A percentile compares a stretch with the other conserved stretches of the same genome.
Evolutionary conservation across 1,284 basidiomycete genomes (phyloP).

Genomic region (Ustilago xerochloae): DNA sequence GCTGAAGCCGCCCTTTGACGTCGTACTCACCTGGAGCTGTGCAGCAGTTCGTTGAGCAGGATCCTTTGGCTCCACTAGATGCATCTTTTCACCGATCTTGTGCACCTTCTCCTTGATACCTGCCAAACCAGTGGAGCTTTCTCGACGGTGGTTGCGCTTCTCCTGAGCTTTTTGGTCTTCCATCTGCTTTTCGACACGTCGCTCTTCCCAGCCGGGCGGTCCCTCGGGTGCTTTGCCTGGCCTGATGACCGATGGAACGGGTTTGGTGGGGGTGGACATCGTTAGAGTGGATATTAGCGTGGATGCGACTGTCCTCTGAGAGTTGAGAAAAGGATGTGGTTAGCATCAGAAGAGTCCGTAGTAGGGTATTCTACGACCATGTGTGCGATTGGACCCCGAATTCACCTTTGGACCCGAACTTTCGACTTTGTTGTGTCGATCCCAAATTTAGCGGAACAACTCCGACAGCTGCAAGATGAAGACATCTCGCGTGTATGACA

Average conservation of each 20-base stretch:
- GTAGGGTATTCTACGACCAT: too few species aligned
- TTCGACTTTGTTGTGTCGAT: neutral
- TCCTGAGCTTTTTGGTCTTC: constrained; percentile 26
- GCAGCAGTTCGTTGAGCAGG: constrained; percentile 37
- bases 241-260: constrained; percentile 45
- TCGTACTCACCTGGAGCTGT: constrained; percentile 45
- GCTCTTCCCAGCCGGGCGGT: constrained; percentile 56
- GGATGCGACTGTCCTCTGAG: too few species aligned
- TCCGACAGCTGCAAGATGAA: neutral
- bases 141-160: constrained; percentile 34
- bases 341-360: too few species aligned
- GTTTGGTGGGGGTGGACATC: constrained; percentile 17
- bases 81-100: constrained; percentile 56
- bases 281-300: neutral
- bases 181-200: constrained; percentile 36
- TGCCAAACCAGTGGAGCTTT: constrained; percentile 31
- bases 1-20: neutral
- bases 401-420: neutral
- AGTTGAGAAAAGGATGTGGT: neutral
- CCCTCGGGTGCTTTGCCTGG: constrained; percentile 52
- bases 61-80: constrained; percentile 53
- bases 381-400: neutral
- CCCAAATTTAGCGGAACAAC: neutral
- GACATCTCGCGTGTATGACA: neutral
- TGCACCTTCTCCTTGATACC: constrained; percentile 54